Evolutionary conservation across 192 early-diverging fungal species (phyloP).

Genomic region (Umbelopsis ramanniana): DNA sequence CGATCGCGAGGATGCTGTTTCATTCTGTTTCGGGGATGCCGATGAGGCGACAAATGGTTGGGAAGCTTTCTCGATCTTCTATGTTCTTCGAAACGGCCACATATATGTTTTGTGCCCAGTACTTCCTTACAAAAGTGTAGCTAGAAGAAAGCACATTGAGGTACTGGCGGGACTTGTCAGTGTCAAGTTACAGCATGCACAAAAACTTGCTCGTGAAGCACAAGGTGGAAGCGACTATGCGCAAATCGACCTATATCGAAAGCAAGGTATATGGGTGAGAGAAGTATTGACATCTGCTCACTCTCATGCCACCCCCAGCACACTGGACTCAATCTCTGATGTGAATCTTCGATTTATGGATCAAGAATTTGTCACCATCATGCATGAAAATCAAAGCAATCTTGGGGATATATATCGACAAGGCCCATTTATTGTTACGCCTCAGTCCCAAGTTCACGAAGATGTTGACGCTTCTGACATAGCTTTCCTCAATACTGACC

Average conservation of each 20-base stretch:
- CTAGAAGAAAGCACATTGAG: constrained; percentile 13
- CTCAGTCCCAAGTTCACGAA: constrained; percentile 33
- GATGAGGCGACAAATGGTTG: constrained; percentile 41
- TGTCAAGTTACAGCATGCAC: constrained; percentile 6
- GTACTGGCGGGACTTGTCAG: background rate
- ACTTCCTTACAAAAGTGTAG: constrained; percentile 60
- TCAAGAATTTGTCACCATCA: background rate
- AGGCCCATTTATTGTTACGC: constrained; percentile 6
- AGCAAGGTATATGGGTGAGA: constrained; percentile 15
- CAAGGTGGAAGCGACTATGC: background rate
- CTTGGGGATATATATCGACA: background rate
- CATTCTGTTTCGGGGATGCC: constrained; percentile 49
- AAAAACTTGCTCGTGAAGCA: background rate
- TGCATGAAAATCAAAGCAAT: background rate
- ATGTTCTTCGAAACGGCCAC: constrained; percentile 70
- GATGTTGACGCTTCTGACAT: constrained; percentile 50
- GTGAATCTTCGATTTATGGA: constrained; percentile 18
- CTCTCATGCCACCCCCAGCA: background rate
- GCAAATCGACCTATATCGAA: constrained; percentile 3
- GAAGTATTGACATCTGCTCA: background rate
- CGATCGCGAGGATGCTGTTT: constrained; percentile 38
- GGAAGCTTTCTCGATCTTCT: constrained; percentile 74
- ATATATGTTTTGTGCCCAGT: constrained; percentile 80
- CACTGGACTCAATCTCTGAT: constrained; percentile 12
- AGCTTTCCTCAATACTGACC: constrained; percentile 48